Percentiles rank a stretch among this genome's conserved stretches.
phyloP scores from a whole-genome alignment of 441 rosid species.

The Croton setiger region DNA sequence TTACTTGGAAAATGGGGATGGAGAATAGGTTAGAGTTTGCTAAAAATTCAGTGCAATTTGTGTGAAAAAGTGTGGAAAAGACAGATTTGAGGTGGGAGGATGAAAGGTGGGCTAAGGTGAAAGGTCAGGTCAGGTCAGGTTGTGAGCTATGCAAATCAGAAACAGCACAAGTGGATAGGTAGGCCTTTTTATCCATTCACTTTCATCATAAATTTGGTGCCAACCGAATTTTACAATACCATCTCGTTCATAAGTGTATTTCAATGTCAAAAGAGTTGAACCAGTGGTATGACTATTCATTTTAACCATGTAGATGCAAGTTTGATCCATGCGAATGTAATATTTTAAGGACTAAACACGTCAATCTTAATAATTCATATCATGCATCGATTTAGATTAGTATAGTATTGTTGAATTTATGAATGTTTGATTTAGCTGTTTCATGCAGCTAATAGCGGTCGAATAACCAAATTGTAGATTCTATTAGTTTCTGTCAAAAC shows the following conservation, averaged over 20 bases:
- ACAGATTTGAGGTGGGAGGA: background rate
- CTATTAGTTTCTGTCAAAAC: no score
- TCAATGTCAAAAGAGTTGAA: no score
- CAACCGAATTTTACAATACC: constrained; percentile 34
- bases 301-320: no score
- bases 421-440: no score
- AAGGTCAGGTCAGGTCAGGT: background rate
- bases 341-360: no score
- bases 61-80: background rate
- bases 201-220: constrained; percentile 39
- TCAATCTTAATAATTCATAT: no score
- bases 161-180: constrained; percentile 33
- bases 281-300: no score
- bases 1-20: background rate
- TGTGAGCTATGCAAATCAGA: constrained; percentile 19
- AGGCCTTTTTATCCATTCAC: constrained; percentile 20
- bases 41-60: background rate
- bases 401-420: no score
- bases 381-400: no score
- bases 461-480: no score
- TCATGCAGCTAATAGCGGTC: no score
- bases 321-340: no score
- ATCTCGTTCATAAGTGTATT: background rate
- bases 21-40: background rate
- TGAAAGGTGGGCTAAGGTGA: background rate